Percentiles rank a stretch among this genome's conserved stretches.
These are phyloP conservation scores for Fomitopsis pulvina DNA, from an alignment of 768 basidiomycete genomes.

Conservation along the genomic window DNA sequence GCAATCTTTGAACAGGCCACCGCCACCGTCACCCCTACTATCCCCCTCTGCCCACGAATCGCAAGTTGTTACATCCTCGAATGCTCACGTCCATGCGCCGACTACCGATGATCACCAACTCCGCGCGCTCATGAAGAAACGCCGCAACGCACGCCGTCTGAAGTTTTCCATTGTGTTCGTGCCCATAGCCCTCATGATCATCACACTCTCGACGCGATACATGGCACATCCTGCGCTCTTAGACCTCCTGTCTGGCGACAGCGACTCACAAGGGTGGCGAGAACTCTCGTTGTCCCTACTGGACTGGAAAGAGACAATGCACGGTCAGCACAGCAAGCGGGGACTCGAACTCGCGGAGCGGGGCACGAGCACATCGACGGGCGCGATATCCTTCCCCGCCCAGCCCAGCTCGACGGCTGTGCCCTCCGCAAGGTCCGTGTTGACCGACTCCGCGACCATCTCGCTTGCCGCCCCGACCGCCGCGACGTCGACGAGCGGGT, in stretches of 20 bases:
- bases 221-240: conserved; percentile 40
- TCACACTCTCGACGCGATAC: conserved; percentile 49
- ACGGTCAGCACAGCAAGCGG: conserved; percentile 2
- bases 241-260: conserved; percentile 30
- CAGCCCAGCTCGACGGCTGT: conserved; percentile 4
- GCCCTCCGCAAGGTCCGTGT: conserved; percentile 2
- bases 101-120: background rate
- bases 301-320: conserved; percentile 42
- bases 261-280: conserved; percentile 1
- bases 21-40: conserved; percentile 8
- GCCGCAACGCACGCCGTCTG: conserved; percentile 36
- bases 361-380: background rate
- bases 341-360: conserved; percentile 12
- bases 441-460: conserved; percentile 1
- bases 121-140: conserved; percentile 26
- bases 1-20: conserved; percentile 4
- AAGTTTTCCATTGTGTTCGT: conserved; percentile 49
- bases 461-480: conserved; percentile 7
- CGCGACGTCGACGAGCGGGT: conserved; percentile 2
- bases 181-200: conserved; percentile 47
- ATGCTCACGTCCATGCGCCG: conserved; percentile 6
- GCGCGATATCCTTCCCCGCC: background rate
- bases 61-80: conserved; percentile 5
- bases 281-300: conserved; percentile 17
- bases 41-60: background rate